Base-by-base conservation (phyloP, 805 yeast genomes). In the Nakazawaea wickerhamii region DNA sequence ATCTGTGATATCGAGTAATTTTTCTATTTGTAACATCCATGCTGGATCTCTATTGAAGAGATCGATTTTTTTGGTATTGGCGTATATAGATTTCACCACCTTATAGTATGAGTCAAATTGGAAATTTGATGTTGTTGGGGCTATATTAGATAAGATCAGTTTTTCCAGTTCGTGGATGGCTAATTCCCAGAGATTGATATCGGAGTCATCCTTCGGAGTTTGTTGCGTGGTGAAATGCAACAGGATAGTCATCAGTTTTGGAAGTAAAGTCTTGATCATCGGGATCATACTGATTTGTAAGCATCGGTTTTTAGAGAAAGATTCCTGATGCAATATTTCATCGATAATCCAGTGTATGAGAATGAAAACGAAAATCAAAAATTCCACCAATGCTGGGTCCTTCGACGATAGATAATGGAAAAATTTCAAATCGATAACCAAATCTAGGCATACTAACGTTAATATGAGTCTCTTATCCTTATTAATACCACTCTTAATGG, bases 301-400 rank as follows among this genome's bases (percentile, higher is more conserved):
- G 21, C 40, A 28, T 13, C 44, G 21, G 17, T 41, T 41, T 23
- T 41, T 41, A 25, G 44, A 36, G 19, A 18, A 35, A 18, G 44
- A 19, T 18, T 41, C 44, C 18, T 41, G 40, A 6, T 20, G 5
- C 7, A 41, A 4, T 7, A 30, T 17, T 23, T 41, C 40, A 3
- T 35, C 44, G 3, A 41, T 11, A 13, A 30, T 30, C 44, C 44
- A 41, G 10, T 17, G 15, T 7, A 22, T 22, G 21, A 22, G 13
- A 4, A 13, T 30, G 5, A 41, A 9, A 6, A 14, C 9, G 19
- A 28, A 26, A 9, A 21, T 20, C 14, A 30, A 17, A 20, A 18
- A 18, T 15, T 25, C 17, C 10, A 18, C 14, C 26, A 25, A 6
- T 7, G 34, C 15, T 7, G 26, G 5, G 13, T 40, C 43, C 19